Conservation (phyloP, 306 rosid species). For the Sechiopsis laciniata region DNA sequence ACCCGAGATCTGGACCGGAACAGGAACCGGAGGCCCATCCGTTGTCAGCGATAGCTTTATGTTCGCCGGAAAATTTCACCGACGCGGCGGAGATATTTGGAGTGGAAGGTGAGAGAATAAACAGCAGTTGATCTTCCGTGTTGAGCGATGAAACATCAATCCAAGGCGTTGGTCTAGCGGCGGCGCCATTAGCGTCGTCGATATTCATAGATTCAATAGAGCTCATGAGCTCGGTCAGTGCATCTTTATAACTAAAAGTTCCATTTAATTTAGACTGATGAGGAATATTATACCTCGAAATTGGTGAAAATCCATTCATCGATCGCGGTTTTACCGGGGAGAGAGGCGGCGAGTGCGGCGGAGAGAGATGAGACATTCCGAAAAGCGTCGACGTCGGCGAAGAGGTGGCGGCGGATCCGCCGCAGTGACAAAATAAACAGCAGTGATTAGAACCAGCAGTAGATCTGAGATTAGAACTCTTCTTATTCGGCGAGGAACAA, state of each 20-base stretch:
- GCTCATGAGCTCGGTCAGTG: slow-evolving; percentile 44
- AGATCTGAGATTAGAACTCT: slow-evolving; percentile 28
- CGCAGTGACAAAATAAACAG: slow-evolving; percentile 41
- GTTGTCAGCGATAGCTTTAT: slow-evolving; percentile 24
- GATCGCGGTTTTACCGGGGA: slow-evolving; percentile 41
- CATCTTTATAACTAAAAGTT: slow-evolving; percentile 26
- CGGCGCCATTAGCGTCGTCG: slow-evolving; percentile 29
- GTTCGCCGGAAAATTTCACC: slow-evolving; percentile 22
- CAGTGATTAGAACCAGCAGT: slow-evolving; percentile 38
- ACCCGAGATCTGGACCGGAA: slow-evolving; percentile 66
- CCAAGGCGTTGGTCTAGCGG: slow-evolving; percentile 35
- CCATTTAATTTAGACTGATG: slow-evolving; percentile 22
- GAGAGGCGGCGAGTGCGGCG: slow-evolving; percentile 61
- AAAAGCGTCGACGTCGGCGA: slow-evolving; percentile 80
- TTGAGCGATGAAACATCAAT: slow-evolving; percentile 36
- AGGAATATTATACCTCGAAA: slow-evolving; percentile 36
- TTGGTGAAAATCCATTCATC: slow-evolving; percentile 29
- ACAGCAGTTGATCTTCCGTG: slow-evolving; percentile 38
- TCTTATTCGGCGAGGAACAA: slow-evolving; percentile 28
- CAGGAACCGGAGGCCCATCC: slow-evolving; percentile 26
- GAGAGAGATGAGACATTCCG: slow-evolving; percentile 58
- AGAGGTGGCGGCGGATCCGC: slow-evolving; percentile 22
- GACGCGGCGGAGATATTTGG: slow-evolving; percentile 30
- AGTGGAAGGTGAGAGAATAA: slow-evolving; percentile 48
- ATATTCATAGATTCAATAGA: slow-evolving; percentile 58